phyloP scores from a whole-genome alignment of 1,284 basidiomycete genomes.

The Anthracocystis setariae region DNA sequence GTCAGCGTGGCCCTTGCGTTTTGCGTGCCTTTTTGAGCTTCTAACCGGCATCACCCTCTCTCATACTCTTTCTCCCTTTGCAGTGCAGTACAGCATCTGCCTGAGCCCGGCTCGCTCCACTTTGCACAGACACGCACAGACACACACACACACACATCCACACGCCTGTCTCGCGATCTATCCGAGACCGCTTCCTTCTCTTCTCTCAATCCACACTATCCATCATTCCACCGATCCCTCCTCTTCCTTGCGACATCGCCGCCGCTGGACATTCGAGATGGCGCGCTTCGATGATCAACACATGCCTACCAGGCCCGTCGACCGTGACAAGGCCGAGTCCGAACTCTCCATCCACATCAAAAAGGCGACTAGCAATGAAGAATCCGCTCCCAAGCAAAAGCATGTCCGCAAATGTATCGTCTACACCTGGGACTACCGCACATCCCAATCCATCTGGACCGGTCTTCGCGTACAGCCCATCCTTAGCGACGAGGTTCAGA shows the following conservation, averaged over 20 bases:
- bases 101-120: too few relatives aligned
- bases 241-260: not conserved
- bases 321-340: conserved; percentile 65
- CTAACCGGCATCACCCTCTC: not conserved
- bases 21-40: not conserved
- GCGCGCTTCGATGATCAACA: conserved; percentile 55
- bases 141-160: too few relatives aligned
- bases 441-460: conserved; percentile 65
- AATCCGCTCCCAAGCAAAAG: conserved; percentile 67
- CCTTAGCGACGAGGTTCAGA: conserved; percentile 66
- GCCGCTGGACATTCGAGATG: conserved; percentile 16
- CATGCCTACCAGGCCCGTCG: conserved; percentile 63
- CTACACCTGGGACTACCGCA: conserved; percentile 68
- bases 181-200: not conserved
- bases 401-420: conserved; percentile 68
- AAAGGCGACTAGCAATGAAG: conserved; percentile 65
- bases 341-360: conserved; percentile 66
- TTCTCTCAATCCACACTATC: not conserved
- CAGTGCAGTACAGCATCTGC: not conserved
- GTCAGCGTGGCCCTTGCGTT: not conserved
- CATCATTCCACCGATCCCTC: conserved; percentile 1
- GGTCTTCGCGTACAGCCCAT: conserved; percentile 66
- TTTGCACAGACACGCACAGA: too few relatives aligned
- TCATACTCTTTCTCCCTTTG: too few relatives aligned
- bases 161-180: not conserved